Conservation (phyloP, 495 filamentous ascomycete species). For the Penicillium herquei region DNA sequence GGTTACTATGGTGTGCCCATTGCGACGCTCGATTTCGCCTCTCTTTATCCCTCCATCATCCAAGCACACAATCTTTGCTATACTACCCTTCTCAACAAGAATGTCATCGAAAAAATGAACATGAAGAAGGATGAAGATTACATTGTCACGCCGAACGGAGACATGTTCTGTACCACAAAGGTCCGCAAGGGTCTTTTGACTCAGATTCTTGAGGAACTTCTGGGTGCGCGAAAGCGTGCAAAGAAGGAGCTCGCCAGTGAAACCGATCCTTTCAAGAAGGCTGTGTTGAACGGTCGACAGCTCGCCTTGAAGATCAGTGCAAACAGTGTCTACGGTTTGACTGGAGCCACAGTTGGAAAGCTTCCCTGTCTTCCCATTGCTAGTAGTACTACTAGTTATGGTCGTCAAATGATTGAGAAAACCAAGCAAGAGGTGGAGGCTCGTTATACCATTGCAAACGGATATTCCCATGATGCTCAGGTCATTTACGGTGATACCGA, state of each 20-base stretch:
- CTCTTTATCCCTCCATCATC: constrained; percentile 97
- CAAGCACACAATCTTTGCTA: constrained; percentile 99
- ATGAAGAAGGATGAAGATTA: constrained; percentile 89
- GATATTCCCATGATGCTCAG: constrained; percentile 87
- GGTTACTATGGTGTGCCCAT: constrained; percentile 93
- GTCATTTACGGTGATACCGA: constrained; percentile 99
- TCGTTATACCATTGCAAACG: constrained; percentile 87
- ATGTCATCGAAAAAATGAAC: constrained; percentile 66
- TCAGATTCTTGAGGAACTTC: constrained; percentile 91
- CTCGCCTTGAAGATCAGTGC: constrained; percentile 95
- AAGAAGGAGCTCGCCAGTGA: constrained; percentile 89
- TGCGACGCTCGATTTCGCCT: constrained; percentile 97
- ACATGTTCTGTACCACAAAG: constrained; percentile 87
- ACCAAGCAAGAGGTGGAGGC: constrained; percentile 91
- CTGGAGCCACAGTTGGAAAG: constrained; percentile 93
- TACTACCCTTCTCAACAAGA: constrained; percentile 86
- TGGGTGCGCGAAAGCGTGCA: constrained; percentile 85
- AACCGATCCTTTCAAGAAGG: constrained; percentile 95
- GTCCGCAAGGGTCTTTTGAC: constrained; percentile 89
- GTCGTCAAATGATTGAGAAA: constrained; percentile 97
- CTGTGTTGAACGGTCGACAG: constrained; percentile 95
- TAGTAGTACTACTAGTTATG: constrained; percentile 92
- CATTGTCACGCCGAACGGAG: constrained; percentile 89
- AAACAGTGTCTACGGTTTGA: constrained; percentile 97
- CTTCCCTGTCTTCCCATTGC: constrained; percentile 93